phyloP scores from a whole-genome alignment of 805 yeast species.

The Candida ipomoeae region DNA sequence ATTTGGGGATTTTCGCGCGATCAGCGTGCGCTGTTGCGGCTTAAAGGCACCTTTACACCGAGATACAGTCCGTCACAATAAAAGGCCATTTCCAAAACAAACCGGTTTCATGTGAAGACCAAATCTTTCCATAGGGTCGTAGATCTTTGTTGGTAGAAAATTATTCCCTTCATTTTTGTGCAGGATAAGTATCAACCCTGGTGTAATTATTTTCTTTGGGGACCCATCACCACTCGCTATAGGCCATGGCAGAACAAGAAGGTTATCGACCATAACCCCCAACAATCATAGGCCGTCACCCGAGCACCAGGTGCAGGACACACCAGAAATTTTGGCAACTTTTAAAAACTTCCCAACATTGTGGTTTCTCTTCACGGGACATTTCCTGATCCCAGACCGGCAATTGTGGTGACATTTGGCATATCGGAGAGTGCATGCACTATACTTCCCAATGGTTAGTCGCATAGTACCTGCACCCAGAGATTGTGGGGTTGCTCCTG shows the following conservation, averaged over 20 bases:
- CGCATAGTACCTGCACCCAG: not conserved
- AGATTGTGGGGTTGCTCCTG: not conserved
- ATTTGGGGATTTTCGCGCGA: conserved; percentile 1
- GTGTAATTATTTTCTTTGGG: too few species aligned
- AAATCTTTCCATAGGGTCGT: not conserved
- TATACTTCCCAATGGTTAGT: not conserved
- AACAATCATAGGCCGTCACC: too few species aligned
- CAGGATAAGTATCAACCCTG: too few species aligned
- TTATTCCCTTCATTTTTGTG: too few species aligned
- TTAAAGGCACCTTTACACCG: not conserved
- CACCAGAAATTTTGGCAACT: too few species aligned
- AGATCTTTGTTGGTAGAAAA: not conserved
- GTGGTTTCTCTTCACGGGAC: not conserved
- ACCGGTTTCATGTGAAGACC: not conserved
- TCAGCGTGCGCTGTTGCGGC: conserved; percentile 2
- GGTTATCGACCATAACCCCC: not conserved
- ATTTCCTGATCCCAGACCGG: not conserved
- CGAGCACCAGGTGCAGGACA: too few species aligned
- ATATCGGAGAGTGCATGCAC: not conserved
- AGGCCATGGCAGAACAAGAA: not conserved
- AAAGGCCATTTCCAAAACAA: too few species aligned
- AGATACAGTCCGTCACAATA: not conserved
- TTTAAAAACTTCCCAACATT: not conserved
- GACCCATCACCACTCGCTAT: not conserved
- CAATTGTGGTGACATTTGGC: not conserved